Conservation (phyloP, 176 grass and related monocot species). For the Cocos nucifera region DNA sequence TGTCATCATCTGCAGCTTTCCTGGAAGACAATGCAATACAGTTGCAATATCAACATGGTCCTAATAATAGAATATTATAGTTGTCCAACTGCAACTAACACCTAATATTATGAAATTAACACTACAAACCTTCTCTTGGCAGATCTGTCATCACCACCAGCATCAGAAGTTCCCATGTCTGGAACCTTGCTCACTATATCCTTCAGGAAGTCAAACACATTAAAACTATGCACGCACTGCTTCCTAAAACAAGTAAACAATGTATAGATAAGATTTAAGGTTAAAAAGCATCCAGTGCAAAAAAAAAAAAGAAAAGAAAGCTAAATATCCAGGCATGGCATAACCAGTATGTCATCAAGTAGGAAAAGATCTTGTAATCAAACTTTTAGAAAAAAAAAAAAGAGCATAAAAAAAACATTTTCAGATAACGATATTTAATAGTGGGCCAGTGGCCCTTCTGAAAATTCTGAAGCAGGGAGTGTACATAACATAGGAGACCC, state of each 20-base stretch:
- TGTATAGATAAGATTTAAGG: neutral
- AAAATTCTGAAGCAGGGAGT: too few relatives aligned
- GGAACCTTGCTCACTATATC: constrained; percentile 39
- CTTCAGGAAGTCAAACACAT: constrained; percentile 38
- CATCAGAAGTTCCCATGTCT: constrained; percentile 30
- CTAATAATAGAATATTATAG: neutral
- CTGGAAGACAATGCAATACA: constrained; percentile 10
- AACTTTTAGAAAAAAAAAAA: too few relatives aligned
- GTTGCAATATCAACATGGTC: neutral
- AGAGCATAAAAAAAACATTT: too few relatives aligned
- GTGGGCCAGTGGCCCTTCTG: too few relatives aligned
- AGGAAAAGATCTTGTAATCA: too few relatives aligned
- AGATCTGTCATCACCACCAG: constrained; percentile 24
- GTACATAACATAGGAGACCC: too few relatives aligned
- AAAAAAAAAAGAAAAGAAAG: too few relatives aligned
- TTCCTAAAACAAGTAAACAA: constrained; percentile 21
- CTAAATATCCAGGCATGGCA: too few relatives aligned
- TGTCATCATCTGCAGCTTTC: constrained; percentile 40
- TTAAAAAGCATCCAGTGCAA: too few relatives aligned
- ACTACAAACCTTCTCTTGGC: constrained; percentile 16
- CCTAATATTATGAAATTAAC: too few relatives aligned
- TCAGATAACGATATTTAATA: too few relatives aligned
- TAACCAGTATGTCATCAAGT: too few relatives aligned
- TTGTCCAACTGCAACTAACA: neutral
- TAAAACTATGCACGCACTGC: constrained; percentile 33